phyloP scores from a whole-genome alignment of 495 filamentous ascomycete genomes.

The Penicillium taxi region DNA sequence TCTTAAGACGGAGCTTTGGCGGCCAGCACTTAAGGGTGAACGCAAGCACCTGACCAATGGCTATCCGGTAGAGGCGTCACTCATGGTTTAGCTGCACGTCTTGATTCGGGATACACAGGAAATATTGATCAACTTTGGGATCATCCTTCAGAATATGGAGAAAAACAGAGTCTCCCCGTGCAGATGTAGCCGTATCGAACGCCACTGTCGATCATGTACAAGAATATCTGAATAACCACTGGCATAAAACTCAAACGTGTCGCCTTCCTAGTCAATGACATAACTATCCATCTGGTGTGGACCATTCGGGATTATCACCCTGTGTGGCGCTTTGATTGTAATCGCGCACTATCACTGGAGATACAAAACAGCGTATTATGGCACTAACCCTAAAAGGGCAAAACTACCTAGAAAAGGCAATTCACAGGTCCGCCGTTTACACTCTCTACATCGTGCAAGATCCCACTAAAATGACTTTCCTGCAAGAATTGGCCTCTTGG shows the following conservation, averaged over 20 bases:
- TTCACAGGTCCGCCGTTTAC: no score
- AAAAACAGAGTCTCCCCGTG: conserved; percentile 43
- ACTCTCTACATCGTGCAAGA: no score
- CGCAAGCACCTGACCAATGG: conserved; percentile 39
- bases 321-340: no score
- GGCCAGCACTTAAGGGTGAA: conserved; percentile 38
- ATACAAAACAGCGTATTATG: no score
- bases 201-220: conserved; percentile 38
- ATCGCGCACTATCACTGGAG: no score
- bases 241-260: conserved; percentile 26
- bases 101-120: conserved; percentile 24
- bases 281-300: conserved; percentile 22
- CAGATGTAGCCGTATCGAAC: conserved; percentile 39
- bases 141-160: conserved; percentile 36
- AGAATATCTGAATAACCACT: conserved; percentile 42
- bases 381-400: no score
- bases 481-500: no score
- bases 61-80: conserved; percentile 30
- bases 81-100: conserved; percentile 21
- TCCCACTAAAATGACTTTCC: no score
- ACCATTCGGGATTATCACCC: conserved; percentile 20
- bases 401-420: no score
- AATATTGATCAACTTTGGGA: conserved; percentile 19
- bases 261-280: conserved; percentile 22
- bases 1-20: conserved; percentile 23